These are phyloP conservation scores for Striga asiatica DNA, from an alignment of 257 asterid genomes.

Conservation along the genomic window DNA sequence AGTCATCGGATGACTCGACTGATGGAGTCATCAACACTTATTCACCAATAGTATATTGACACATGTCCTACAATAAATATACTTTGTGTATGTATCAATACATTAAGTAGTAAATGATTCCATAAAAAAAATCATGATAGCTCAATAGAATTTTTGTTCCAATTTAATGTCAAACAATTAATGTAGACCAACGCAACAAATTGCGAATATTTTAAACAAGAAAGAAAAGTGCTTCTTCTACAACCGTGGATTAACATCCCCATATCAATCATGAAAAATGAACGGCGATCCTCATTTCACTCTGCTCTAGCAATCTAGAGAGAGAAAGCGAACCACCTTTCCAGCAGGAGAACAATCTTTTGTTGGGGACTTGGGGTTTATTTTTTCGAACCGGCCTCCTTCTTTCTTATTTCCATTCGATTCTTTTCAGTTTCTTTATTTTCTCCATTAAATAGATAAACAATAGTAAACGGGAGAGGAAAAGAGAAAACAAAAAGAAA, in stretches of 20 bases:
- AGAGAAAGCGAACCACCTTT: slow-evolving; percentile 10
- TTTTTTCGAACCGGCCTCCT: slow-evolving; percentile 17
- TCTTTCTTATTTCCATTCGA: not conserved
- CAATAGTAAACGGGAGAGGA: slow-evolving; percentile 17
- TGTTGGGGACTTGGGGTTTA: slow-evolving; percentile 10
- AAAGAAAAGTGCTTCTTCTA: slow-evolving; percentile 7
- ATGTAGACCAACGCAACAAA: too few relatives aligned
- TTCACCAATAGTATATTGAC: too few relatives aligned
- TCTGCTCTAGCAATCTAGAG: slow-evolving; percentile 21
- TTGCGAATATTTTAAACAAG: too few relatives aligned
- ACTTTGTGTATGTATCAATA: too few relatives aligned
- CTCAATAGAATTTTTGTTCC: too few relatives aligned
- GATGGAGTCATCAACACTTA: too few relatives aligned
- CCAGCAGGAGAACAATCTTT: not conserved
- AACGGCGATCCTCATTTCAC: slow-evolving; percentile 36
- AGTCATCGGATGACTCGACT: too few relatives aligned
- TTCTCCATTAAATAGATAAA: slow-evolving; percentile 8
- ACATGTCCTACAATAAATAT: too few relatives aligned
- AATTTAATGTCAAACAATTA: too few relatives aligned
- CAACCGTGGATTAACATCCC: not conserved
- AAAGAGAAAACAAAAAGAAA: not conserved
- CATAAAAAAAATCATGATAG: too few relatives aligned
- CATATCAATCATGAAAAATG: not conserved
- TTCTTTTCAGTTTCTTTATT: slow-evolving; percentile 6
- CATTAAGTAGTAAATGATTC: too few relatives aligned